phyloP scores from a whole-genome alignment of 2,329 filamentous ascomycete species.

The Colletotrichum coccodes region DNA sequence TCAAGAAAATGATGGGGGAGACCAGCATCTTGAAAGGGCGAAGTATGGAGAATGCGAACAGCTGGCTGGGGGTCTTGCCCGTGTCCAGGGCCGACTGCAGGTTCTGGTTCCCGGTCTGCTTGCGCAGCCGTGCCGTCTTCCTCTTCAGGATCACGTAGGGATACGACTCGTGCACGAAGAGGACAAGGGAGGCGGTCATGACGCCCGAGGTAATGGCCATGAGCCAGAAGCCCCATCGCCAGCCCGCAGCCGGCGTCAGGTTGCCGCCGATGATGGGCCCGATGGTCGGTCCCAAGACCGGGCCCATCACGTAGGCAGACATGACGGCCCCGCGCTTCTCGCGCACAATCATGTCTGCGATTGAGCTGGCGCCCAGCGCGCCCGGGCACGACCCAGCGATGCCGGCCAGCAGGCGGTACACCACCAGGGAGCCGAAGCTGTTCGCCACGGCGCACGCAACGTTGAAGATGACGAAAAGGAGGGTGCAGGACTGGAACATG shows the following conservation, averaged over 20 bases:
- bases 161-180: constrained; percentile 44
- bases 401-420: constrained; percentile 63
- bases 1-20: constrained; percentile 63
- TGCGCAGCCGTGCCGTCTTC: constrained; percentile 42
- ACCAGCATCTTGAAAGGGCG: constrained; percentile 60
- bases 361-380: constrained; percentile 64
- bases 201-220: constrained; percentile 62
- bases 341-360: constrained; percentile 44
- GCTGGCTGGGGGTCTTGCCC: constrained; percentile 35
- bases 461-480: constrained; percentile 49
- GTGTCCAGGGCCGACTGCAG: constrained; percentile 30
- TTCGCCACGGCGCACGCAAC: constrained; percentile 50
- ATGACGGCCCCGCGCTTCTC: constrained; percentile 55
- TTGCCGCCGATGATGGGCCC: constrained; percentile 63
- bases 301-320: constrained; percentile 67
- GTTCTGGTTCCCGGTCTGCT: constrained; percentile 44
- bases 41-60: constrained; percentile 48
- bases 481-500: constrained; percentile 54
- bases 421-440: constrained; percentile 52
- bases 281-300: constrained; percentile 48
- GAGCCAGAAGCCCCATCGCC: constrained; percentile 72
- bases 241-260: constrained; percentile 68
- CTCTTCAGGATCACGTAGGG: constrained; percentile 40
- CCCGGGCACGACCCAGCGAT: constrained; percentile 62
- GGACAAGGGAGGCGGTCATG: constrained; percentile 35